Base-by-base conservation (phyloP, 495 filamentous ascomycete genomes). In the Daldinia loculata region DNA sequence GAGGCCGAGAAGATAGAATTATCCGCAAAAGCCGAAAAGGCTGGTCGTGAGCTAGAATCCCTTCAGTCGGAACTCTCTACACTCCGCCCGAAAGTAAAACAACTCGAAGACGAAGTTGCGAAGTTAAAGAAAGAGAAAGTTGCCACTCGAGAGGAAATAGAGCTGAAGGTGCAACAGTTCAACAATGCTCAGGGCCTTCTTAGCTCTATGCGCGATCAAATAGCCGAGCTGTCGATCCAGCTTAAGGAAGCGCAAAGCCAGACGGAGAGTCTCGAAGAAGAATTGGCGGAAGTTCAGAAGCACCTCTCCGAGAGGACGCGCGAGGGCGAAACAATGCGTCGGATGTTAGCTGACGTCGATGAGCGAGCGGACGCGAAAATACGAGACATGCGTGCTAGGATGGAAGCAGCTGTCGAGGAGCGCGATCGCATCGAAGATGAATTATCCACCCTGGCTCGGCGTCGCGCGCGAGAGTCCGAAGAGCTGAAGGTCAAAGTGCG, bases 271-370 rank as follows among this genome's bases (percentile, higher is more conserved):
- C 80, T 97, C n/a, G 95, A 98, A 71, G 95, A 99, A 80, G 95
- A 98, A 76, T 84, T 98, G 7, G 88, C 88, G 17, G 96, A 99
- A 74, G 89, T 92, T 14, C 94, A 97, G 65, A 87, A 93, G 52
- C 86, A 98, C 56, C 86, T 99, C n/a, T 87, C 84, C 45, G 96
- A 98, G 79, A 89, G 96, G 17, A 95, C 92, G n/a, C 89, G 95
- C 24, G 96, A 99, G 79, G 93, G 89, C 3, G 95, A 99, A 79
- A 98, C 93, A 2, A 98, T 99, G 95, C 87, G 95, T 39, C 85
- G 93, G 26, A 83, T 98, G 53, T 84, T 99, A 7, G 90, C 89
- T 51, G 95, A 98, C 63, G 93, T 93, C 24, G 94, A 98, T 76
- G 85, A 91, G 61, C 86, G 93, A 43, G 86, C 95, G 11, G 94